Conservation (phyloP, 345 rosid species). For the Anastatica hierochuntica region DNA sequence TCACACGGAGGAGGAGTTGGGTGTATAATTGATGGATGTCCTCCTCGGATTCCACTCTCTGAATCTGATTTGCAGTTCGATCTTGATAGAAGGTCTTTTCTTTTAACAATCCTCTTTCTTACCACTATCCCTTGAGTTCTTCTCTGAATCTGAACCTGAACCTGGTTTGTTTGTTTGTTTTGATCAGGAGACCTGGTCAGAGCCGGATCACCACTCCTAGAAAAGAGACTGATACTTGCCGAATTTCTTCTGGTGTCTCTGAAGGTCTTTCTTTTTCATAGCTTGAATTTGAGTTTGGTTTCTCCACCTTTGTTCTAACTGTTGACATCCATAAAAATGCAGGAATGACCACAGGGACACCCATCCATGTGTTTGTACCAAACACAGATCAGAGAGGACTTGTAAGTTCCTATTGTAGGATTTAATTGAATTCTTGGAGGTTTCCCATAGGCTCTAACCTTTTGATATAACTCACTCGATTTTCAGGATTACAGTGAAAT, state of each 20-base stretch:
- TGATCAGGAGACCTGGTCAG: conserved; percentile 94
- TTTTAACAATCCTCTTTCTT: too few relatives aligned
- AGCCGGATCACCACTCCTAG: conserved; percentile 99
- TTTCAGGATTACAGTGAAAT: conserved; percentile 93
- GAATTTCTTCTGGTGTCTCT: conserved; percentile 67
- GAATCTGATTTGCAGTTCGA: conserved; percentile 82
- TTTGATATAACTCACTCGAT: neutral
- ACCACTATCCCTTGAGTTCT: too few relatives aligned
- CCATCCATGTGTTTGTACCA: conserved; percentile 82
- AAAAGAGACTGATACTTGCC: conserved; percentile 95
- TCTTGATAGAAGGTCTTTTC: conserved; percentile 87
- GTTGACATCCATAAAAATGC: conserved; percentile 11
- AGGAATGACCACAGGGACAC: conserved; percentile 96
- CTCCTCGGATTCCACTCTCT: conserved; percentile 71
- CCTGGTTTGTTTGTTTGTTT: neutral
- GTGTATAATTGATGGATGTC: conserved; percentile 91
- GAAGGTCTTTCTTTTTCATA: conserved; percentile 41
- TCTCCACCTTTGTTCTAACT: neutral
- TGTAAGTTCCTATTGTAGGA: conserved; percentile 49
- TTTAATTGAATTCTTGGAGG: neutral
- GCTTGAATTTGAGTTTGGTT: neutral
- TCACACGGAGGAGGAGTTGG: conserved; percentile 99
- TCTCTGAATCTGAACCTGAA: too few relatives aligned
- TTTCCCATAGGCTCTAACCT: neutral
- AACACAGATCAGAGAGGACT: conserved; percentile 97